Evolutionary conservation across 108 stramenopile species (phyloP), one percentile per base, ranked within the genome.

Genomic region (Licmophora abbreviata): DNA sequence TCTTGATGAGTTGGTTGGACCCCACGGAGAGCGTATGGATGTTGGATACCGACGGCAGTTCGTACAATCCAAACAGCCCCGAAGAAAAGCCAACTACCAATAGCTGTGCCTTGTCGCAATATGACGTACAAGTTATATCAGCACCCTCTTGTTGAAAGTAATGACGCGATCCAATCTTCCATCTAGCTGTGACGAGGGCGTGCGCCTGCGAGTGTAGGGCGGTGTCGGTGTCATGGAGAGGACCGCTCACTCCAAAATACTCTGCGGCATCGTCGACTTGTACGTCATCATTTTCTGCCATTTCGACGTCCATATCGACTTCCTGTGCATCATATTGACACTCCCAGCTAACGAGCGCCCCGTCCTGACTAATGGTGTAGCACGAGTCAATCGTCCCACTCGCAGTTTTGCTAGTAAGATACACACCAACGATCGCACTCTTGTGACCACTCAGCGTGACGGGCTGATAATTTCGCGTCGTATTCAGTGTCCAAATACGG

Each of bases 21-120:
- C 77, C 77, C 2, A 92, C 83, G 11, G 81, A 83, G 5, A 96
- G 55, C 0, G 93, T 86, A 70, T 96, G 97, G 41, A 98, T 73
- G 54, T 92, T 92, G 35, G 83, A 68, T 0, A 81, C 62, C 8
- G 75, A 76, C 6, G 96, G 95, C 71, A 97, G 73, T 51, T 97
- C 93, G 55, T 96, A 99, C 12, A 99, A 66, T 6, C 93, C 95
- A 59, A 99, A 99, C 17, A 97, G 65, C 7, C 98, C 98, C 22
- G 78, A 78, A 7, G 83, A 79, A 66, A 95, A 95, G 21, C 92
- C 96, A 23, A 90, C 69, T 1, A 88, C 91, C 6, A 97, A 71
- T n/a, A 95, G 66, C 24, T 75, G 64, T 42, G 50, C 58, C 6
- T 48, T 18, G 20, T 66, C 71, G 35, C 81, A 85, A 57, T 80